Base-by-base conservation (phyloP, 208 protist species). In the Crithidia expoeki region DNA sequence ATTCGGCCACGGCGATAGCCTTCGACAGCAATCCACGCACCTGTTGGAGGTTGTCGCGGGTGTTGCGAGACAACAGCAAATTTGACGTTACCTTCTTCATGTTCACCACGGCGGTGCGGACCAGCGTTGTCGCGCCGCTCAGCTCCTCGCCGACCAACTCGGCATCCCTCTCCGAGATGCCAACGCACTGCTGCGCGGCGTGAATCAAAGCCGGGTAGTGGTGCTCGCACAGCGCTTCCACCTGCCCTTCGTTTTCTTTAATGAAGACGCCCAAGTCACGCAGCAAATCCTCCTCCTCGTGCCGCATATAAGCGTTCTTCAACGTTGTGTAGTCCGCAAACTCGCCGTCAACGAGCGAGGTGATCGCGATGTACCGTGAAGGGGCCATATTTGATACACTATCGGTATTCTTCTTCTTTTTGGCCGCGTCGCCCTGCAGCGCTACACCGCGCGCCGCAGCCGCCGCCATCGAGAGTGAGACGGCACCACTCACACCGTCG, bases 161-260 rank as follows among this genome's bases (percentile, higher is more conserved):
- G 23, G 92, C 92, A 60, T 95, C 92, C 21, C 83, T 50, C 66
- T 87, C 86, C 2, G 89, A 94, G 74, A 97, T 95, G 69, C 71
- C 69, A 28, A 92, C 76, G 74, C 92, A 97, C 79, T 95, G 86
- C 58, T 93, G 81, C 0, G 89, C 80, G 19, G 88, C 89, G 74
- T 95, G 84, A 53, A 95, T 82, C 62, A 97, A 92, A 27, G 85
- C 86, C 17, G 89, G 85, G 78, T 97, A 95, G 83, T 97, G 86
- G 36, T 91, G 81, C 77, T 89, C 77, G 63, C 92, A 97, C 27
- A 97, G 66, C 55, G 80, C 79, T 79, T 94, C 89, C 57, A 97
- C 90, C 68, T 93, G 88, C 9, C 80, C 82, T 63, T 97, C 88
- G 67, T 97, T 92, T 49, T 93, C 89, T 30, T 84, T 82, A 58